Base-by-base conservation (phyloP, 2,329 filamentous ascomycete species). In the Aspergillus awamori region DNA sequence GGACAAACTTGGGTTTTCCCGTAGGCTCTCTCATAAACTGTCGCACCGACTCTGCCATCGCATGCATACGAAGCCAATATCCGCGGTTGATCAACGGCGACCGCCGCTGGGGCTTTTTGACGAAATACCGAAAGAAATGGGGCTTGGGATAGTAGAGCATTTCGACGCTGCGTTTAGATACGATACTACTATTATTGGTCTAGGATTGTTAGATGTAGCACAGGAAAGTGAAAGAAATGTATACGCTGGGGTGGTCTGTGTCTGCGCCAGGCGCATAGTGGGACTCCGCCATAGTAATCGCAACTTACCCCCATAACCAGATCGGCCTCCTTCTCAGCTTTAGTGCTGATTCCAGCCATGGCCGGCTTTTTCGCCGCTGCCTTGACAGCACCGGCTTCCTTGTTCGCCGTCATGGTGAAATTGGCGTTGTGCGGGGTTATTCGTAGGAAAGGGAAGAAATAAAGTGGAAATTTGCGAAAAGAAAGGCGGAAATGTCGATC, bases 141-240 rank as follows among this genome's bases (percentile, higher is more conserved):
- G 90, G 86, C 70, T 96, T 87, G 38, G 89, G 83, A 72, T 91
- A 89, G 76, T 97, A 97, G 13, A 96, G 81, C 68, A 89, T 89
- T 73, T 97, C 93, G n/a, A 97, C 93, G 69, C 92, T 95, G 67
- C 93, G 83, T 75, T 97, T 97, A 13, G 93, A 97, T 15, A 93
- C 89, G 67, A 97, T 97, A 71, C 91, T 96, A 77, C 91, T 94
- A 73, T 88, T 93, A 74, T 97, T 97, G 60, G 93, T 97, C 86
- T 91, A 69, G 54, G 48, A 64, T 39, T 36, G 24, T 60, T 36
- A 54, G 38, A 51, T 30, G 39, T 33, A 56, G 10, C n/a, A 13
- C 11, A 28, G 24, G 36, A 13, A 13, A 47, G 24, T 15, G 20
- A 41, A 8, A 49, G n/a, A 58, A 22, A 36, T 10, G 26, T 39